Conservation (phyloP, 2,329 filamentous ascomycete genomes). For the Colletotrichum viniferum region DNA sequence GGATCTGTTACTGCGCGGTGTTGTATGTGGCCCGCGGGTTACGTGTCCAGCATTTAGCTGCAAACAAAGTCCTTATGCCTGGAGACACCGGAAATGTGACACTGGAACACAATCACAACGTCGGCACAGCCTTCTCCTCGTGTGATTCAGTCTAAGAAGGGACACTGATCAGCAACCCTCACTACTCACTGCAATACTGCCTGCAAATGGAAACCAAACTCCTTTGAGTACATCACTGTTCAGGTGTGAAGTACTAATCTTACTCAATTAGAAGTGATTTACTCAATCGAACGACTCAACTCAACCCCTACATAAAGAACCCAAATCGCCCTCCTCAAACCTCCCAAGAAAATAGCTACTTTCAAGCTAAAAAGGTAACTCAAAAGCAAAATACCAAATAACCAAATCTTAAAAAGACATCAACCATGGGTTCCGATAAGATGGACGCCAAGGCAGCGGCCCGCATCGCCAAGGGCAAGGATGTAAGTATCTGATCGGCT, state of each 20-base stretch:
- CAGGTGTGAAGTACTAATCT: rapidly evolving
- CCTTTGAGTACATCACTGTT: background rate
- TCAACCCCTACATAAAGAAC: background rate
- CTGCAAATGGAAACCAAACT: rapidly evolving
- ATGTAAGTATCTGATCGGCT: background rate
- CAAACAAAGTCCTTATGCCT: background rate
- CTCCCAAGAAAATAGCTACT: background rate
- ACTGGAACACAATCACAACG: rapidly evolving
- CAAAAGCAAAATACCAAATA: rapidly evolving
- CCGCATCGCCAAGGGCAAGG: background rate
- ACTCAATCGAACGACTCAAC: background rate
- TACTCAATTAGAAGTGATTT: rapidly evolving
- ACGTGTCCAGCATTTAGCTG: background rate
- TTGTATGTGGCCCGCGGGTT: too few relatives aligned
- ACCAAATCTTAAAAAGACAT: background rate
- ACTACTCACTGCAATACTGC: rapidly evolving
- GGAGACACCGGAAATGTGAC: background rate
- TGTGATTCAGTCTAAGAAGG: background rate
- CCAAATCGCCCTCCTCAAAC: background rate
- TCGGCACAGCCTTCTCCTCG: background rate
- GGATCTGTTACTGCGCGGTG: too few relatives aligned
- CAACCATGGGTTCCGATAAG: background rate
- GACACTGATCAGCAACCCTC: rapidly evolving
- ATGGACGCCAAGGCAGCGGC: background rate
- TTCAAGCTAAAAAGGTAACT: background rate